Percentiles rank a stretch among this genome's conserved stretches.
These are phyloP conservation scores for Alternaria metachromatica DNA, from an alignment of 2,329 filamentous ascomycete genomes.

Conservation along the genomic window DNA sequence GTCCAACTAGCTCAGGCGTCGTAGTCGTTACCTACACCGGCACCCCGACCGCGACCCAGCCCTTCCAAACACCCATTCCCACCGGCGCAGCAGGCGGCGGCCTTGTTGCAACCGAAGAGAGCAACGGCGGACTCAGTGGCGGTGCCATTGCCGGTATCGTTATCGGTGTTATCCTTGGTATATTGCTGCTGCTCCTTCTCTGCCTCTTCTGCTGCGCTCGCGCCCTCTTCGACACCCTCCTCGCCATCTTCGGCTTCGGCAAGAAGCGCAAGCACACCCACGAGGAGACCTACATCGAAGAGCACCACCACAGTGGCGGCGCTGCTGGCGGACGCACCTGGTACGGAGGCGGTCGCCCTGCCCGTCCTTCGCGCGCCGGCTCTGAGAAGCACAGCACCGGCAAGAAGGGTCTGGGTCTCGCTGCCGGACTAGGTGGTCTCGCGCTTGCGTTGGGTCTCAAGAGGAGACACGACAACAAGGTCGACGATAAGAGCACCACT, in stretches of 20 bases:
- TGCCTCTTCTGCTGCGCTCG: constrained; percentile 73
- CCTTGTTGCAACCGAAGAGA: constrained; percentile 35
- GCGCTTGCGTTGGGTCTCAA: constrained; percentile 56
- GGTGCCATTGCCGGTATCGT: constrained; percentile 84
- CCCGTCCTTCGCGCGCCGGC: constrained; percentile 41
- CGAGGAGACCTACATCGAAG: constrained; percentile 69
- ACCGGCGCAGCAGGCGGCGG: constrained; percentile 57
- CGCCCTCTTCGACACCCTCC: constrained; percentile 63
- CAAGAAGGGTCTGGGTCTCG: constrained; percentile 48
- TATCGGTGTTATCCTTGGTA: constrained; percentile 72
- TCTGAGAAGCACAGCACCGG: constrained; percentile 45
- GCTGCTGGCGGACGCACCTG: constrained; percentile 60
- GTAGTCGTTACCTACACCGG: constrained; percentile 57
- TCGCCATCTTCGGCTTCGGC: constrained; percentile 68
- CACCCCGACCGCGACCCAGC: constrained; percentile 55
- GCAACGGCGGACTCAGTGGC: constrained; percentile 61
- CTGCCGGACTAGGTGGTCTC: constrained; percentile 52
- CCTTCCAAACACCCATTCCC: constrained; percentile 61
- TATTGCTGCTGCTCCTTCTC: constrained; percentile 70
- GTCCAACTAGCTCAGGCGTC: constrained; percentile 61
- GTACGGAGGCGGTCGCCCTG: constrained; percentile 52
- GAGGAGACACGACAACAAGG: constrained; percentile 47
- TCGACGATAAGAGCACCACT: constrained; percentile 54
- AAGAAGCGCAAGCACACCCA: constrained; percentile 54
- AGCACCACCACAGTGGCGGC: constrained; percentile 68